A percentile compares a stretch with the other conserved stretches of the same genome.
Conservation (phyloP, 352 stramenopile genomes). For the Globisporangium cylindrosporum region DNA sequence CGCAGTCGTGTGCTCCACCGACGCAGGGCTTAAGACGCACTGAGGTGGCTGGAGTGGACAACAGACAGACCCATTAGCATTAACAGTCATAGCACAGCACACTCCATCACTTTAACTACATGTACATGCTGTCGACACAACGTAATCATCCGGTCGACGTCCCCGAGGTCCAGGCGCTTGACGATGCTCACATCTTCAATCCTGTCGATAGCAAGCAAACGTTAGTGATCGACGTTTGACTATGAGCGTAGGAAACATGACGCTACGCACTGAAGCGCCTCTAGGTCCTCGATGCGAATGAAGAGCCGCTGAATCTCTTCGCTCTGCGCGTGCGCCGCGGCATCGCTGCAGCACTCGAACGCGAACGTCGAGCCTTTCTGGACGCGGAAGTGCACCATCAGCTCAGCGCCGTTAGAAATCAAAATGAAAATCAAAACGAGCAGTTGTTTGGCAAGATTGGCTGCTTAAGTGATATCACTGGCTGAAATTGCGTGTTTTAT, state of each 20-base stretch:
- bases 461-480: neutral
- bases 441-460: neutral
- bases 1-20: slow-evolving; percentile 18
- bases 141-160: slow-evolving; percentile 57
- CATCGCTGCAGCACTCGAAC: slow-evolving; percentile 51
- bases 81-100: neutral
- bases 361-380: slow-evolving; percentile 67
- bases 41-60: slow-evolving; percentile 44
- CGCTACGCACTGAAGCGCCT: slow-evolving; percentile 35
- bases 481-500: slow-evolving; percentile 2
- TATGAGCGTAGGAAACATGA: neutral
- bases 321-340: neutral
- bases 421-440: neutral
- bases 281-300: slow-evolving; percentile 34
- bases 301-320: slow-evolving; percentile 19
- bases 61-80: neutral
- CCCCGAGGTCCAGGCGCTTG: slow-evolving; percentile 55
- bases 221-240: neutral
- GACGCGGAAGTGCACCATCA: slow-evolving; percentile 45
- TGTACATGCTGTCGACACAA: slow-evolving; percentile 50
- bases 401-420: neutral
- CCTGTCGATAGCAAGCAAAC: slow-evolving; percentile 18
- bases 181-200: slow-evolving; percentile 43
- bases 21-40: slow-evolving; percentile 33
- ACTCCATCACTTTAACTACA: neutral